These are phyloP conservation scores for Tolypocladium sp. DNA, from an alignment of 2,329 filamentous ascomycete species.

Conservation along the genomic window DNA sequence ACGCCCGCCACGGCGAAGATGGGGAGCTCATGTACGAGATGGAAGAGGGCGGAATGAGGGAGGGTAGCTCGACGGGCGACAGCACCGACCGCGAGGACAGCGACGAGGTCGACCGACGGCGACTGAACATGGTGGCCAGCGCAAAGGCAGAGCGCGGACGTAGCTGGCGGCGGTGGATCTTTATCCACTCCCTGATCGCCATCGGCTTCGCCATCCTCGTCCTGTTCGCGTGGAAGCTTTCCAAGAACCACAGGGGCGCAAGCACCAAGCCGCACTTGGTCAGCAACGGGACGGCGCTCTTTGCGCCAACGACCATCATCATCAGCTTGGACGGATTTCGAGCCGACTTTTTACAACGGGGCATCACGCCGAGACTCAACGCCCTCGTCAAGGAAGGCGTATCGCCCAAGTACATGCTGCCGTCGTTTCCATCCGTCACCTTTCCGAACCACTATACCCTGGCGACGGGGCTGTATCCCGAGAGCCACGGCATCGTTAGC, in stretches of 20 bases:
- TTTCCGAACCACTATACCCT: conserved; percentile 96
- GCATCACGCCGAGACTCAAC: conserved; percentile 73
- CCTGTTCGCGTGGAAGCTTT: conserved; percentile 50
- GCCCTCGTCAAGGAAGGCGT: conserved; percentile 74
- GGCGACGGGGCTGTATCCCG: conserved; percentile 84
- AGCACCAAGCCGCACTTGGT: conserved; percentile 25
- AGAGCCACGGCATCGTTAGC: conserved; percentile 85
- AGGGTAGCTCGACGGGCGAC: conserved; percentile 54
- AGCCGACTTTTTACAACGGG: conserved; percentile 80
- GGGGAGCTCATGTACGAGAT: conserved; percentile 80
- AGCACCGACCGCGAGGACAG: conserved; percentile 54
- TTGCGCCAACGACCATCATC: conserved; percentile 84
- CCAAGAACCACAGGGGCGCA: conserved; percentile 31
- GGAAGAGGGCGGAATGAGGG: conserved; percentile 69
- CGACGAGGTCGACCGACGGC: conserved; percentile 46
- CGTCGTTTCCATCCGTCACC: conserved; percentile 91
- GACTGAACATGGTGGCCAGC: conserved; percentile 37
- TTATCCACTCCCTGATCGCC: conserved; percentile 42
- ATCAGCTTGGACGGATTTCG: conserved; percentile 94
- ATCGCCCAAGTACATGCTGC: conserved; percentile 85
- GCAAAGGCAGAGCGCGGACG: conserved; percentile 39
- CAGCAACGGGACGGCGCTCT: conserved; percentile 81
- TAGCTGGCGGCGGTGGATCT: conserved; percentile 43
- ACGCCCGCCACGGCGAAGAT: conserved; percentile 55
- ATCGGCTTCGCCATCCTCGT: conserved; percentile 47